A percentile compares a stretch with the other conserved stretches of the same genome.
Conservation (phyloP, 1,139 yeast genomes). For the Candida tetrigidarum region DNA sequence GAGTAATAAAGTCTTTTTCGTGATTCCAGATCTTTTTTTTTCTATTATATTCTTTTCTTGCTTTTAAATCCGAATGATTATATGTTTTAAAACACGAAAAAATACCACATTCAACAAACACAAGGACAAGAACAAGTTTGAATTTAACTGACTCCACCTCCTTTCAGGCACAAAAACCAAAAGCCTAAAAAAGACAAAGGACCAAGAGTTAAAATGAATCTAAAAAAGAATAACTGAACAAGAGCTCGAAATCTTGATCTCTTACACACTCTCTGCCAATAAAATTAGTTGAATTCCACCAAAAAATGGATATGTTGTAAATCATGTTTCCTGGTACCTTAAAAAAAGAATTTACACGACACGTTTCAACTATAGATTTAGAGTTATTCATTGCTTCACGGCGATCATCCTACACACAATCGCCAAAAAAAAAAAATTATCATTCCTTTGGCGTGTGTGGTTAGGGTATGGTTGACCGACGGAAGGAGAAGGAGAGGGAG, state of each 20-base stretch:
- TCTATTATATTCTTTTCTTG: too few species aligned
- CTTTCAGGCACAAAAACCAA: conserved; percentile 1
- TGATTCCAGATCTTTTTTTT: conserved; percentile 5
- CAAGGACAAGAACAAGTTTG: not conserved
- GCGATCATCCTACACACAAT: too few species aligned
- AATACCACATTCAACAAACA: not conserved
- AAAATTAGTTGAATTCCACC: too few species aligned
- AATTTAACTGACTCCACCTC: not conserved
- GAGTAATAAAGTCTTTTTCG: not conserved
- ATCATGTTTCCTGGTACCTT: not conserved
- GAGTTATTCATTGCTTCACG: too few species aligned
- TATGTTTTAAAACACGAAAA: not conserved
- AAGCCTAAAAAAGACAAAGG: not conserved
- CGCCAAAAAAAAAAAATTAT: not conserved
- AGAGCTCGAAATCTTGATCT: too few species aligned
- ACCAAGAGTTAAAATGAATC: not conserved
- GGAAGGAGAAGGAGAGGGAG: not conserved
- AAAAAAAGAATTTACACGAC: not conserved
- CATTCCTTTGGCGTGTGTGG: too few species aligned
- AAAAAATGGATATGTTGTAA: too few species aligned
- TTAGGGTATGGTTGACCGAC: too few species aligned
- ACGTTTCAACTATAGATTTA: not conserved
- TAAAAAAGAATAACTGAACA: not conserved
- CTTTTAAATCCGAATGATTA: too few species aligned
- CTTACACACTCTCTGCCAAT: too few species aligned